A percentile compares a stretch with the other conserved stretches of the same genome.
Conservation (phyloP, 257 asterid genomes). For the Forsythia suspensa region DNA sequence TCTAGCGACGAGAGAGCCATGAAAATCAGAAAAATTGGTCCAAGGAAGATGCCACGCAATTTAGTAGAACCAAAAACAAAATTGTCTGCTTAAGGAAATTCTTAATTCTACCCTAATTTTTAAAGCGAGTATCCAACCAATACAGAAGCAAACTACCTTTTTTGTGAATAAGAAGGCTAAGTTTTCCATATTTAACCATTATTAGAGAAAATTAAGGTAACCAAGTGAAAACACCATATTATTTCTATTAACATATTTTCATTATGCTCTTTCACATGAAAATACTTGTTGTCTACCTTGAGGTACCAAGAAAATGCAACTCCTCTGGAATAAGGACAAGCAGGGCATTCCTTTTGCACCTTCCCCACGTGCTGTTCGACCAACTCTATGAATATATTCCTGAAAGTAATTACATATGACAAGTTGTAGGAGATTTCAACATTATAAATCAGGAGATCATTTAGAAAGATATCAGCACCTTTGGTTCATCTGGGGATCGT, state of each 20-base stretch:
- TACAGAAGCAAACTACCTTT: not conserved
- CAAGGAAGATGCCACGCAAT: not conserved
- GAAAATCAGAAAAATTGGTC: not conserved
- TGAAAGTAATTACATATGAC: slow-evolving; percentile 34
- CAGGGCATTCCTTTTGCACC: slow-evolving; percentile 90
- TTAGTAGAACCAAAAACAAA: not conserved
- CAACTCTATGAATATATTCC: slow-evolving; percentile 97
- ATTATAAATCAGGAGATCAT: not conserved
- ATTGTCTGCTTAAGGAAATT: not conserved
- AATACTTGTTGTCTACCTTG: slow-evolving; percentile 44
- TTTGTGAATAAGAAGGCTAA: not conserved
- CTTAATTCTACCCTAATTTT: not conserved
- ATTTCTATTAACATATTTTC: slow-evolving; percentile 9
- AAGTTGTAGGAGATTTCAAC: slow-evolving; percentile 12
- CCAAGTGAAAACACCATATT: not conserved
- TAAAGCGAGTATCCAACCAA: not conserved
- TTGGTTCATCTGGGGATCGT: slow-evolving; percentile 98
- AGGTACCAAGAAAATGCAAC: slow-evolving; percentile 77
- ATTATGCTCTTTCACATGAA: slow-evolving; percentile 4
- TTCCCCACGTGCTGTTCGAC: slow-evolving; percentile 98
- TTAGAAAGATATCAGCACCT: slow-evolving; percentile 45
- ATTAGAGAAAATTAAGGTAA: not conserved
- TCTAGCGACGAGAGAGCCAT: not conserved
- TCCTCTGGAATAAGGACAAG: slow-evolving; percentile 96
- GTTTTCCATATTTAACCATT: not conserved